Evolutionary conservation across 768 basidiomycete species (phyloP).

Genomic region (Mycena albidolilacea): DNA sequence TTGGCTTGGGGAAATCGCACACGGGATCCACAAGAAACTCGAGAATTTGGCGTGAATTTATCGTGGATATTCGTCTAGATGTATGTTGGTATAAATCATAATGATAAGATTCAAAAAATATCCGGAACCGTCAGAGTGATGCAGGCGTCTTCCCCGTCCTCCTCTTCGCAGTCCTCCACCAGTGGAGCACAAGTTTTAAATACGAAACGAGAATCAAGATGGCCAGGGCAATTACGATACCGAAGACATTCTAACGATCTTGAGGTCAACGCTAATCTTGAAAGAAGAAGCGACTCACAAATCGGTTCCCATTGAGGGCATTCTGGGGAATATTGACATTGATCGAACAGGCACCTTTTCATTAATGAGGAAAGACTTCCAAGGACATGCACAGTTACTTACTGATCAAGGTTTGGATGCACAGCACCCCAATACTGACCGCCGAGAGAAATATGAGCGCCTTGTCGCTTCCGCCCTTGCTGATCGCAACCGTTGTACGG

Average conservation of each 20-base stretch:
- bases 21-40: slow-evolving; percentile 10
- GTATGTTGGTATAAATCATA: slow-evolving; percentile 11
- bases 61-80: background rate
- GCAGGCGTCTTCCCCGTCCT: slow-evolving; percentile 18
- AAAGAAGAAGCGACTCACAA: slow-evolving; percentile 13
- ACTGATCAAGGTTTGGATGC: slow-evolving; percentile 69
- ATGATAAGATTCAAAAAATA: background rate
- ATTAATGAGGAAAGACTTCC: background rate
- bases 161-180: slow-evolving; percentile 37
- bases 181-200: slow-evolving; percentile 23
- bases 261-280: background rate
- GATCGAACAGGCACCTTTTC: slow-evolving; percentile 74
- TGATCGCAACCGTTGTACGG: slow-evolving; percentile 69
- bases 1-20: slow-evolving; percentile 27
- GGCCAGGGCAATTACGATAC: slow-evolving; percentile 63
- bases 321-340: slow-evolving; percentile 80
- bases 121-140: slow-evolving; percentile 15
- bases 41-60: slow-evolving; percentile 1
- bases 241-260: slow-evolving; percentile 68
- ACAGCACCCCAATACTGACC: slow-evolving; percentile 72
- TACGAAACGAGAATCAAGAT: slow-evolving; percentile 55
- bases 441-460: slow-evolving; percentile 76
- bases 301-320: slow-evolving; percentile 41
- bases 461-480: slow-evolving; percentile 75
- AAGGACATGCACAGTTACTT: slow-evolving; percentile 38